Evolutionary conservation across 768 basidiomycete genomes (phyloP), one percentile per base, ranked within the genome.

Genomic region (Gloeophyllum trabeum): DNA sequence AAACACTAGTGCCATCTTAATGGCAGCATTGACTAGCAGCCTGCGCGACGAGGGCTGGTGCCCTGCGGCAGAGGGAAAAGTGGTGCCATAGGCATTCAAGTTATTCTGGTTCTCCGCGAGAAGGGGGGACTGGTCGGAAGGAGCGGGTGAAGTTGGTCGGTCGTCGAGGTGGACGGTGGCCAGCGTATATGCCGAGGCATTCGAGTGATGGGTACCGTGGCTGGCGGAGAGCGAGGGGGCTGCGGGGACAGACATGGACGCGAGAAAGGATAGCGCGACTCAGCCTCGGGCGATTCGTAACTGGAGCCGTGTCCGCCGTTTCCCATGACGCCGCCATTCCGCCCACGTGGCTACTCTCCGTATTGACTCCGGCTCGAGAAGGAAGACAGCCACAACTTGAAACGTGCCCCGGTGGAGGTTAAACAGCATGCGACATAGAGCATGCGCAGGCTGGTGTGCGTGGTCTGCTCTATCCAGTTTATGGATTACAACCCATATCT

Each of bases 1-100:
- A 56, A 96, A 93, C 42, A 97, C 69, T 23, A 70, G 62, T 13
- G 79, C 79, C 72, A 93, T 87, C 66, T 91, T 91, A 48, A 92
- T 59, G 0, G 82, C 80, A 0, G 92, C 89, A 54, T 76, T 74
- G 61, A 92, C 64, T 49, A 96, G 71, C 32, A 90, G 69, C 32
- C 67, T 71, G 22, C 73, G 61, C 0, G 75, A 61, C 24, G 5
- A 53, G 55, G 19, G 68, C 63, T 3, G 65, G 70, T 5, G 60
- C 54, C 42, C 67, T 67, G 21, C 63, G 57, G 24, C 18, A 45
- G 40, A 40, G 41, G 40, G 40, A 30, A 43, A 43, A 1, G 46
- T 24, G 5, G 49, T 24, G 21, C 46, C 52, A 44, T 50, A 51
- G 14, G 12, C 14, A 14, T 6, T 40, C 20, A 13, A 6, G 6